phyloP scores from a whole-genome alignment of 768 basidiomycete species.

The Rhodosporidiobolus sp. region DNA sequence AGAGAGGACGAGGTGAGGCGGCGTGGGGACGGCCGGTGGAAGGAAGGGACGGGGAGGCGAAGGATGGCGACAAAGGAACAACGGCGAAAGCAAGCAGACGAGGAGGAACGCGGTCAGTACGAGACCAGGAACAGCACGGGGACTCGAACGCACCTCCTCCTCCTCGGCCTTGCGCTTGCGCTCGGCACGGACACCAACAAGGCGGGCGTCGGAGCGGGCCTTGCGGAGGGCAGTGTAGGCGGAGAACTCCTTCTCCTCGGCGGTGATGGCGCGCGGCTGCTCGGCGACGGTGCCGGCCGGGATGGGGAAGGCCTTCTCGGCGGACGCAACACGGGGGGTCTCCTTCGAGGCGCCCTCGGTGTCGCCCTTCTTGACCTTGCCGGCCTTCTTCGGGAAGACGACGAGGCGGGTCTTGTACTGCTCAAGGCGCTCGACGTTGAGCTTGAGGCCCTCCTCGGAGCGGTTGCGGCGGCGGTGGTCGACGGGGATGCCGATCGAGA shows the following conservation, averaged over 20 bases:
- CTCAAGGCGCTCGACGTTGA: conserved; percentile 86
- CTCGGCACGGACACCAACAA: conserved; percentile 82
- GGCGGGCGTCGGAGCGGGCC: conserved; percentile 73
- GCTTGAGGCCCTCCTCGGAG: conserved; percentile 90
- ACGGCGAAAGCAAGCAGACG: not conserved
- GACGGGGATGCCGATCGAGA: conserved; percentile 86
- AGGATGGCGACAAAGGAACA: conserved; percentile 60
- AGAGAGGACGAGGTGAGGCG: no score
- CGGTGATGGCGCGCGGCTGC: conserved; percentile 85
- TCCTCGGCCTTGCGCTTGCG: conserved; percentile 86
- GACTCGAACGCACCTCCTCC: conserved; percentile 71
- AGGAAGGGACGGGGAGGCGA: conserved; percentile 43
- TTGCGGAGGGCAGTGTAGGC: conserved; percentile 85
- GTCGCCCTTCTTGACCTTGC: conserved; percentile 92
- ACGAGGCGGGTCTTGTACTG: conserved; percentile 89
- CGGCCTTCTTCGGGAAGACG: conserved; percentile 87
- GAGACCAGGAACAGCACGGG: not conserved
- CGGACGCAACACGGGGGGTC: conserved; percentile 65
- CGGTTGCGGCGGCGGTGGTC: conserved; percentile 95
- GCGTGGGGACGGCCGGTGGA: no score
- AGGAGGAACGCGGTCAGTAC: no score
- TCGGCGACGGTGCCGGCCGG: conserved; percentile 68
- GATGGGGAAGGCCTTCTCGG: conserved; percentile 58
- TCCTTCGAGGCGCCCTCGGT: conserved; percentile 82
- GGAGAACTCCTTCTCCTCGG: conserved; percentile 75